Percentiles rank a stretch among this genome's conserved stretches.
Conservation (phyloP, 495 filamentous ascomycete species). For the Xylaria acuta region DNA sequence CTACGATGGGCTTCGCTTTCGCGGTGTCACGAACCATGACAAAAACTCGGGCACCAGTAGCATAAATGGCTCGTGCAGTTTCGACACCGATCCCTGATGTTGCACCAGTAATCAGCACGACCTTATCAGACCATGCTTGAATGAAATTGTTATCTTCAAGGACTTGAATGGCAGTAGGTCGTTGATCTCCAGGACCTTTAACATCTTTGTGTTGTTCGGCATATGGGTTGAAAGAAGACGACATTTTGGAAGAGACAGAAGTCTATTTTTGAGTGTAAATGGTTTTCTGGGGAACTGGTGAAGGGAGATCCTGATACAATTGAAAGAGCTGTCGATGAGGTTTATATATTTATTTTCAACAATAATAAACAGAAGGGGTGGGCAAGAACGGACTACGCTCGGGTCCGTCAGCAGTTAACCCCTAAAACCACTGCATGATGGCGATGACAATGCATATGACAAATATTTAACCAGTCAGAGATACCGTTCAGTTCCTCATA, state of each 20-base stretch:
- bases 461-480: background rate
- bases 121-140: slow-evolving; percentile 49
- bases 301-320: background rate
- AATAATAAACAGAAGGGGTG: background rate
- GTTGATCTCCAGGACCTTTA: slow-evolving; percentile 57
- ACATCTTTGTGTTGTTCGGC: slow-evolving; percentile 46
- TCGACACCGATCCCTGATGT: slow-evolving; percentile 60
- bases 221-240: slow-evolving; percentile 41
- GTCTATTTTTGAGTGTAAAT: background rate
- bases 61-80: slow-evolving; percentile 52
- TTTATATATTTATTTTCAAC: slow-evolving; percentile 9
- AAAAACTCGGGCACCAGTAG: slow-evolving; percentile 56
- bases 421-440: slow-evolving; percentile 18
- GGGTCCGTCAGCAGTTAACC: slow-evolving; percentile 1
- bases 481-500: background rate
- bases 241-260: slow-evolving; percentile 8
- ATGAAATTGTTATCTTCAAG: slow-evolving; percentile 54
- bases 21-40: slow-evolving; percentile 48
- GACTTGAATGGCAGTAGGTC: slow-evolving; percentile 61
- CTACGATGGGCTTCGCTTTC: slow-evolving; percentile 45
- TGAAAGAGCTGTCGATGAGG: background rate
- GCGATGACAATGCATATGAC: slow-evolving; percentile 7
- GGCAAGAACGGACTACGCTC: background rate
- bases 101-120: slow-evolving; percentile 57
- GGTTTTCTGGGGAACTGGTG: background rate